Base-by-base conservation (phyloP, 148 eudicot genomes). In the Spergularia marina region DNA sequence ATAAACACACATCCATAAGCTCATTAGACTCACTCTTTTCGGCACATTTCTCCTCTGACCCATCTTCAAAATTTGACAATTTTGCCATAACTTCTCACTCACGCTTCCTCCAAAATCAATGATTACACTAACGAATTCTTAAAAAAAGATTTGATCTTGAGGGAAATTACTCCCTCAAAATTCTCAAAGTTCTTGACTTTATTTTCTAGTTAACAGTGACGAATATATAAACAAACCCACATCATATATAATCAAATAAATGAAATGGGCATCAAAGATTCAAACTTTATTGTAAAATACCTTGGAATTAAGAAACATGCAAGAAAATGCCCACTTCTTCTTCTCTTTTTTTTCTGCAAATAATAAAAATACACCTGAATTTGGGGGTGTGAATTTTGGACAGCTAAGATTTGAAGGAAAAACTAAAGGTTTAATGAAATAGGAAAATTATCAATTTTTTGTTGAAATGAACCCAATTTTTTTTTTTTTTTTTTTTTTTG, bases 61-160 rank as follows among this genome's bases (percentile, higher is more conserved):
- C 88, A 82, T 80, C 83, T 71, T 77, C 78, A 60, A 54, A 56
- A 61, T 13, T 68, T 13, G 83, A 84, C 82, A 90, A 86, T 66
- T 54, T 80, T 71, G 69, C 92, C 97, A 90, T 90, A 51, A 74
- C 74, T 63, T 55, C 14, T n/a, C 60, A 51, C 20, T 23, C 21
- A 67, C 18, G 12, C 4, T 34, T 49, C 25, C 23, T 73, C 54
- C 36, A 15, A 47, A 65, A 55, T 3, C 67, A 78, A 65, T 58
- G 5, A 78, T 72, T 7, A 40, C 25, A 57, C 66, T 6, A n/a
- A 56, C 25, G 47, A 54, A 61, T 44, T 54, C 71, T 62, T 7
- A 36, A 53, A 52, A 58, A 79, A 68, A 79, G 23, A 58, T 39
- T 34, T 79, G 68, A 74, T 23, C 53, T 68, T 74, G 18, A 75